A percentile compares a stretch with the other conserved stretches of the same genome.
Conservation (phyloP, 768 basidiomycete species). For the Asterophora lycoperdoides region DNA sequence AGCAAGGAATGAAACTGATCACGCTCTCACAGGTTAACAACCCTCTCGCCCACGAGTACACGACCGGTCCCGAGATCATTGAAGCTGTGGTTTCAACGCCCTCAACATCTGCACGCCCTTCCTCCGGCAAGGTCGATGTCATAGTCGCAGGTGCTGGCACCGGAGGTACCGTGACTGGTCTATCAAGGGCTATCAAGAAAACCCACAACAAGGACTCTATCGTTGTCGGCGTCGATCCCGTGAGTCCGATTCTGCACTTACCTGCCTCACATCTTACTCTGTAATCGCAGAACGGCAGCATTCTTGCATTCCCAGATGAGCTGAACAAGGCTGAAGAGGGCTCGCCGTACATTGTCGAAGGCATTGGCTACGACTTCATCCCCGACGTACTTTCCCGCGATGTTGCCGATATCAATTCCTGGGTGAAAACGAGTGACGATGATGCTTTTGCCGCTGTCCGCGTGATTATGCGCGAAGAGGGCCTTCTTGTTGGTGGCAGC, state of each 20-base stretch:
- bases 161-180: constrained; percentile 91
- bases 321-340: constrained; percentile 55
- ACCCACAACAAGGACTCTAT: constrained; percentile 66
- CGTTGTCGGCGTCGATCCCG: constrained; percentile 90
- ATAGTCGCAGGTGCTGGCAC: constrained; percentile 89
- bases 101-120: constrained; percentile 51
- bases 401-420: constrained; percentile 55
- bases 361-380: constrained; percentile 95
- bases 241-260: constrained; percentile 31
- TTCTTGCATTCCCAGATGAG: constrained; percentile 68
- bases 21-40: constrained; percentile 58
- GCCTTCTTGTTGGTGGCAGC: constrained; percentile 89
- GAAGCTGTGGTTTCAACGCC: constrained; percentile 66
- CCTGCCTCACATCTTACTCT: constrained; percentile 6
- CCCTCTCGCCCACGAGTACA: constrained; percentile 85
- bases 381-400: constrained; percentile 80
- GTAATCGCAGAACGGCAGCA: constrained; percentile 69
- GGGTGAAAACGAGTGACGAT: constrained; percentile 84
- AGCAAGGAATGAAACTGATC: constrained; percentile 9
- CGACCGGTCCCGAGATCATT: constrained; percentile 91
- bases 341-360: constrained; percentile 75
- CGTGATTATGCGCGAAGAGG: constrained; percentile 77
- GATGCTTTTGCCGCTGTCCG: constrained; percentile 77
- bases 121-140: constrained; percentile 74
- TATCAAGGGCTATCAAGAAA: constrained; percentile 76